These are phyloP conservation scores for Blastosporella zonata DNA, from an alignment of 1,284 basidiomycete species.

Conservation along the genomic window DNA sequence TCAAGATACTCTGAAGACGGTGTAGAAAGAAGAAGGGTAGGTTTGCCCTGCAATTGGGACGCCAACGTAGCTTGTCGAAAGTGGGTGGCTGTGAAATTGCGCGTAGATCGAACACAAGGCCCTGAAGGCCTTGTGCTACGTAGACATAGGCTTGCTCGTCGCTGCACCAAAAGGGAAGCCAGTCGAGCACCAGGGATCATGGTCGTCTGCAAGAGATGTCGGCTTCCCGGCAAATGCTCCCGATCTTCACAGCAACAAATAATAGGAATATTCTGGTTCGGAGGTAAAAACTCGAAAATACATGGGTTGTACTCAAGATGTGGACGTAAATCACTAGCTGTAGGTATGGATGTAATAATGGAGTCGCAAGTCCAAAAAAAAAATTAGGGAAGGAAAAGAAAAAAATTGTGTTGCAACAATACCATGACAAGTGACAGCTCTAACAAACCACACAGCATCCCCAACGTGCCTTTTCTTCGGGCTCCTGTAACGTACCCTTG, in stretches of 20 bases:
- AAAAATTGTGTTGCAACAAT: neutral
- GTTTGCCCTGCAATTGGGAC: conserved; percentile 34
- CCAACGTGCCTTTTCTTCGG: conserved; percentile 44
- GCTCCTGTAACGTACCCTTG: conserved; percentile 41
- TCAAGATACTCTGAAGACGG: conserved; percentile 50
- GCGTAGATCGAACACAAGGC: conserved; percentile 2
- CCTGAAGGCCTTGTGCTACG: neutral
- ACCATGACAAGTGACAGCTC: neutral
- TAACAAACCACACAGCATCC: conserved; percentile 60
- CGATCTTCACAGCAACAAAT: conserved; percentile 2
- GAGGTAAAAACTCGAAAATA: conserved; percentile 13
- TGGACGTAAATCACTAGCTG: conserved; percentile 13
- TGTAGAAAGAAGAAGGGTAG: conserved; percentile 40
- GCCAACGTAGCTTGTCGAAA: conserved; percentile 31
- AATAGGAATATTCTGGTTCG: conserved; percentile 2
- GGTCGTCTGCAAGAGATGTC: conserved; percentile 2
- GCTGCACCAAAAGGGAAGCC: conserved; percentile 14
- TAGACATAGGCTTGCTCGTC: conserved; percentile 6
- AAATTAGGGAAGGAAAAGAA: neutral
- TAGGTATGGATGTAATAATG: conserved; percentile 17
- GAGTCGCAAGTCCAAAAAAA: conserved; percentile 2
- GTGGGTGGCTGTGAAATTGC: conserved; percentile 24
- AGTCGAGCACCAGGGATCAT: conserved; percentile 17
- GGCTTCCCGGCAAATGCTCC: neutral
- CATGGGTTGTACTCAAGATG: conserved; percentile 17